A percentile compares a stretch with the other conserved stretches of the same genome.
These are phyloP conservation scores for Linum trigynum DNA, from an alignment of 345 rosid species.

Conservation along the genomic window DNA sequence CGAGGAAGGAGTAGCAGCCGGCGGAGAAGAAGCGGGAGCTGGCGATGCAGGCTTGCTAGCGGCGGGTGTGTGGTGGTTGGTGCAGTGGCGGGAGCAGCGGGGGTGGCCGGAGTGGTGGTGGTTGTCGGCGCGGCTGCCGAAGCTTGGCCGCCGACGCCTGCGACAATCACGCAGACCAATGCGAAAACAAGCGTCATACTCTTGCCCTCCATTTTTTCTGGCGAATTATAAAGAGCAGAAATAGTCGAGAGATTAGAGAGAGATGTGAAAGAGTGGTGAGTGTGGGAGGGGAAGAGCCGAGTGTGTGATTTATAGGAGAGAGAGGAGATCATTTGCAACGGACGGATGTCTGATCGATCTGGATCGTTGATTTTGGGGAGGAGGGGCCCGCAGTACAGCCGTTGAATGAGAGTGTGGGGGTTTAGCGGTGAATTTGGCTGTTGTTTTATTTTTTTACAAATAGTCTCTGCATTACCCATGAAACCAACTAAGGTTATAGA, in stretches of 20 bases:
- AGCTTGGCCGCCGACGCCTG: constrained; percentile 57
- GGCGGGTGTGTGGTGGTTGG: constrained; percentile 23
- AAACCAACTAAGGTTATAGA: too few relatives aligned
- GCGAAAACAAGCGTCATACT: constrained; percentile 26
- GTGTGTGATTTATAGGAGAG: background rate
- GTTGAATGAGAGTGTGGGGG: background rate
- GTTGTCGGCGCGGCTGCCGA: constrained; percentile 46
- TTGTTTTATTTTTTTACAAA: too few relatives aligned
- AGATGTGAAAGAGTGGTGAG: background rate
- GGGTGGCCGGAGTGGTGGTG: constrained; percentile 20
- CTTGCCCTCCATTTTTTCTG: constrained; percentile 37
- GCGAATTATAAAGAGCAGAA: background rate
- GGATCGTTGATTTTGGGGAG: background rate
- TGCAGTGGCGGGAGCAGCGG: constrained; percentile 12
- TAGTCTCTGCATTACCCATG: too few relatives aligned
- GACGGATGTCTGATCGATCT: background rate
- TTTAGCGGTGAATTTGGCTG: background rate
- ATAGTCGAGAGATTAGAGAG: background rate
- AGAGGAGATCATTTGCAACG: background rate
- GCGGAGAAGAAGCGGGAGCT: constrained; percentile 14
- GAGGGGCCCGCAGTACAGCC: background rate
- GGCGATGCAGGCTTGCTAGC: constrained; percentile 14
- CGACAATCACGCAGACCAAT: constrained; percentile 41
- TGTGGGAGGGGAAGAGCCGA: background rate
- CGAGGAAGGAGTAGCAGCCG: constrained; percentile 12